Base-by-base conservation (phyloP, 2,329 filamentous ascomycete species). In the Arthrobotrys sinensis region DNA sequence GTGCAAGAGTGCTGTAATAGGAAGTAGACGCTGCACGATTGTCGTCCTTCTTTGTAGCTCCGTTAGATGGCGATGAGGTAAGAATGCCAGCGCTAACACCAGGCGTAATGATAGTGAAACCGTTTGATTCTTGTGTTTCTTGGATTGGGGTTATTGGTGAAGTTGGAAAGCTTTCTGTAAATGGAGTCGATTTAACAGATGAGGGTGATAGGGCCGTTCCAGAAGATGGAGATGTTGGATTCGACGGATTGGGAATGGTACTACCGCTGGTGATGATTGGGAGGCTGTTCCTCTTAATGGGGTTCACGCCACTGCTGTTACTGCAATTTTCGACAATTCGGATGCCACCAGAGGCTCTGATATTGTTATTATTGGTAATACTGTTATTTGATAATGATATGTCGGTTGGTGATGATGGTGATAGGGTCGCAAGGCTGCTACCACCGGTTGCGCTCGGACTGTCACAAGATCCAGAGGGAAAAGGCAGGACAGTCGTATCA, bases 381-480 rank as follows among this genome's bases (percentile, higher is more conserved):
- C 19, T 50, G 45, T 8, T 19, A 32, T 62, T 55, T 45, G 66
- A 65, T 76, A 40, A 64, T 60, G 40, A 32, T 64, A 52, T 57
- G 40, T 57, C 32, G 66, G 53, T 62, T 60, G 53, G 40, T 28
- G 36, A 28, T 38, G 52, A 34, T 19, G 46, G 50, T 57, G 52
- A 38, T 57, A 57, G 32, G 55, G 69, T 72, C 48, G 69, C 19
- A 75, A 75, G 70, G 70, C 70, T 66, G 70, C 70, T 66, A 43
- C 55, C 50, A 76, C 65, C 65, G 73, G 64, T 52, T 50, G 73
- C 66, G 66, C 73, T 77, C 60, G 66, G 73, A 67, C 67, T 77
- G 73, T 77, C 73, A 77, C 73, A 77, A 77, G 67, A 53, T 77
- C 73, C 73, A 71, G 73, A 77, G 70, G 73, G 73, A 77, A 67